Conservation (phyloP, 1,284 basidiomycete genomes). For the Puccinia triticina region DNA sequence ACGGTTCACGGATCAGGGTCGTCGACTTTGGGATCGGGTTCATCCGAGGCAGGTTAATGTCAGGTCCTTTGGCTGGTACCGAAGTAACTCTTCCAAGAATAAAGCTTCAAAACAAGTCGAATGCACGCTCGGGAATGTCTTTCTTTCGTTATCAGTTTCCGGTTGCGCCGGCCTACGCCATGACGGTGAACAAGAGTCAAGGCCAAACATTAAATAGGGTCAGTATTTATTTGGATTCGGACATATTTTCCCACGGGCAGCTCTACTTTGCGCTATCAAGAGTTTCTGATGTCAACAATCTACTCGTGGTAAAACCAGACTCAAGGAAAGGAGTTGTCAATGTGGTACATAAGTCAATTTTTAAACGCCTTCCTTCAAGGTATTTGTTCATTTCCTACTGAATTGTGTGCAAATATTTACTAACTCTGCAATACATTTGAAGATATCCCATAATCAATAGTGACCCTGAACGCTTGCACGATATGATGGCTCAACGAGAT, state of each 20-base stretch:
- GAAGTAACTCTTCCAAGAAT: not conserved
- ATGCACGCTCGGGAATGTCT: not conserved
- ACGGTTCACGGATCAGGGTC: not conserved
- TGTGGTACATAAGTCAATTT: too few species aligned
- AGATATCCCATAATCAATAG: too few species aligned
- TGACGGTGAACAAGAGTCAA: not conserved
- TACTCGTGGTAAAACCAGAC: not conserved
- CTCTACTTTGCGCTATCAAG: constrained; percentile 24
- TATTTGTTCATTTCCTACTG: too few species aligned
- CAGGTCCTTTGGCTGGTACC: not conserved
- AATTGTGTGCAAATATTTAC: too few species aligned
- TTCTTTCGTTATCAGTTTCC: not conserved
- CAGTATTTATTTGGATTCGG: not conserved
- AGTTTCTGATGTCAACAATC: not conserved
- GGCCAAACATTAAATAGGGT: too few species aligned
- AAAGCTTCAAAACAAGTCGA: not conserved
- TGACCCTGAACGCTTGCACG: too few species aligned
- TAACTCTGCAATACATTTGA: too few species aligned
- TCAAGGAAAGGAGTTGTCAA: too few species aligned
- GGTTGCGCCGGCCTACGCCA: not conserved
- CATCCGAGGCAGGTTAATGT: not conserved
- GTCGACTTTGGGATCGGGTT: not conserved
- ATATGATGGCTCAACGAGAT: too few species aligned
- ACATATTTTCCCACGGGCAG: constrained; percentile 7
- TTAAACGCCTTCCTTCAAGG: too few species aligned